Conservation (phyloP, 306 rosid species). For the Astragalus glycyphyllos region DNA sequence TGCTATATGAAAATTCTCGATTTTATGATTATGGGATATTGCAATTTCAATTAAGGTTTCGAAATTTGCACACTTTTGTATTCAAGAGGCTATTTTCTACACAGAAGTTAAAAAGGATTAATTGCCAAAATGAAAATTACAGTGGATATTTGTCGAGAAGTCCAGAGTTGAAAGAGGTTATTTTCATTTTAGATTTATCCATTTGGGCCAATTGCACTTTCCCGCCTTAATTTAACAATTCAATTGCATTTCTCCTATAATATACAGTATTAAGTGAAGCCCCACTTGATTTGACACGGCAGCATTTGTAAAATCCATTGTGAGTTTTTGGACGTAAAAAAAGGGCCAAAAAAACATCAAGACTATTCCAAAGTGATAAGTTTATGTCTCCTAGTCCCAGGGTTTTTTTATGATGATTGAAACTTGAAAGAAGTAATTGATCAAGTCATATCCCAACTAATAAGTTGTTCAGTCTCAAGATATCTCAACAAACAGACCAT, state of each 20-base stretch:
- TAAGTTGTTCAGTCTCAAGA: too few species aligned
- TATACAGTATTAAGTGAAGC: too few species aligned
- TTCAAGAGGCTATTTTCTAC: too few species aligned
- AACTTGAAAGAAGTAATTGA: background rate
- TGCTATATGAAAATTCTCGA: too few species aligned
- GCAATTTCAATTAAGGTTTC: too few species aligned
- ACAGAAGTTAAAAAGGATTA: background rate
- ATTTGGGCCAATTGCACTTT: background rate
- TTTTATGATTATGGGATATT: too few species aligned
- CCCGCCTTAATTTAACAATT: background rate
- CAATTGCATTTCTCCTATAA: background rate
- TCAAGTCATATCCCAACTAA: constrained; percentile 1
- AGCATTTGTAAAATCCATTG: too few species aligned
- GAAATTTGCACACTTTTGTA: too few species aligned
- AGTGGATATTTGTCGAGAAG: constrained; percentile 14
- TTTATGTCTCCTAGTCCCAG: constrained; percentile 4
- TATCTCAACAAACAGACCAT: too few species aligned
- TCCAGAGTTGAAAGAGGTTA: constrained; percentile 28
- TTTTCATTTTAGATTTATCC: background rate
- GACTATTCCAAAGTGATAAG: background rate
- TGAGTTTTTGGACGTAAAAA: background rate
- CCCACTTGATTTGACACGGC: background rate
- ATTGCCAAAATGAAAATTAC: background rate
- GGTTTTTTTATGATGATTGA: constrained; percentile 3
- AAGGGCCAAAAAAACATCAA: background rate